A percentile compares a stretch with the other conserved stretches of the same genome.
These are phyloP conservation scores for Globisporangium nunn DNA, from an alignment of 352 stramenopile species.

Conservation along the genomic window DNA sequence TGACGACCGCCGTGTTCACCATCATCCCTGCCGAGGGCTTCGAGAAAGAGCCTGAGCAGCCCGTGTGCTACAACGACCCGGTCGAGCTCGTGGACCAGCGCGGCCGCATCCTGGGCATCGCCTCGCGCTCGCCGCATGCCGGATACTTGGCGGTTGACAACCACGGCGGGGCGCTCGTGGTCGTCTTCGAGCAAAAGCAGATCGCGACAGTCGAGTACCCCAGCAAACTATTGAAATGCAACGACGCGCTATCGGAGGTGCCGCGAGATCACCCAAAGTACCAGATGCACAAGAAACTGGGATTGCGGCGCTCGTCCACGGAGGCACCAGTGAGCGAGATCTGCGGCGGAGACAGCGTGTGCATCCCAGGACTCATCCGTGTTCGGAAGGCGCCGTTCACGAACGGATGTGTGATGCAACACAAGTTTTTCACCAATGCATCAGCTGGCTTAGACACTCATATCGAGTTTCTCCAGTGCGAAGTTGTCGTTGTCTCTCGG, in stretches of 20 bases:
- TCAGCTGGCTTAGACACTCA: neutral
- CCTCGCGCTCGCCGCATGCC: slow-evolving; percentile 14
- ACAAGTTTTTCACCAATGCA: slow-evolving; percentile 15
- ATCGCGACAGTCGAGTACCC: neutral
- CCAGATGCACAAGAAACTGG: slow-evolving; percentile 11
- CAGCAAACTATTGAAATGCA: slow-evolving; percentile 6
- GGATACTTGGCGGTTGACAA: slow-evolving; percentile 26
- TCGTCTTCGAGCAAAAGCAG: slow-evolving; percentile 20
- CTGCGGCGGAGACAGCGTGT: slow-evolving; percentile 23
- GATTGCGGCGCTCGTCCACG: slow-evolving; percentile 7
- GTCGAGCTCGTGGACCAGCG: slow-evolving; percentile 26
- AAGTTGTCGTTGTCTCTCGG: slow-evolving; percentile 21
- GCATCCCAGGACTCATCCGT: slow-evolving; percentile 20
- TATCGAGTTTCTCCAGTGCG: slow-evolving; percentile 16
- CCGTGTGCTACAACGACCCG: slow-evolving; percentile 37
- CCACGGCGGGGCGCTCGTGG: slow-evolving; percentile 25
- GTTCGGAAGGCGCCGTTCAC: slow-evolving; percentile 22
- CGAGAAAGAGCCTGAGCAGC: slow-evolving; percentile 26
- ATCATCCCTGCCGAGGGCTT: slow-evolving; percentile 31
- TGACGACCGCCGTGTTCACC: slow-evolving; percentile 24
- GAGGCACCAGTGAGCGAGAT: slow-evolving; percentile 20
- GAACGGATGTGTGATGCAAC: slow-evolving; percentile 22
- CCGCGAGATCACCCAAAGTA: slow-evolving; percentile 1
- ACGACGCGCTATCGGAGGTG: neutral
- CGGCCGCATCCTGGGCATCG: slow-evolving; percentile 25